Evolutionary conservation across 495 filamentous ascomycete species (phyloP), one percentile per base, ranked within the genome.

Genomic region (Wilcoxina mikolae): DNA sequence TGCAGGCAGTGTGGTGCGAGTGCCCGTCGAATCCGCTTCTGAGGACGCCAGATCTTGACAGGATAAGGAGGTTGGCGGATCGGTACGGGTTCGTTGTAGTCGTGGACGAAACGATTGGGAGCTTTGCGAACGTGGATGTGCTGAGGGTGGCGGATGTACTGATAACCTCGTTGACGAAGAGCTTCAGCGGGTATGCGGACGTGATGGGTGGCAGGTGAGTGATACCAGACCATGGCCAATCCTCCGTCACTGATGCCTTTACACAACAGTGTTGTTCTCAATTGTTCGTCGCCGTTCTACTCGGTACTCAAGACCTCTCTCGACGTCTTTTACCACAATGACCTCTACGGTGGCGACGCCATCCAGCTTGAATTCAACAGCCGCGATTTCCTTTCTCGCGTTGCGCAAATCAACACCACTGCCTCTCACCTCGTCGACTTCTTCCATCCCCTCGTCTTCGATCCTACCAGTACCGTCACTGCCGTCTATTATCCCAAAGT

Each of bases 201-300:
- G 91, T 98, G 47, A 95, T 96, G 91, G 91, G 89, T 57, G 91
- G 91, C n/a, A n/a, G n/a, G n/a, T n/a, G n/a, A n/a, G n/a, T n/a
- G n/a, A n/a, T n/a, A n/a, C n/a, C n/a, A 51, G 80, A 74, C 74
- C 76, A 55, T 45, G 67, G 35, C n/a, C n/a, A n/a, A n/a, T n/a
- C n/a, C n/a, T n/a, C n/a, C n/a, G n/a, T n/a, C n/a, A n/a, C n/a
- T n/a, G n/a, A n/a, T n/a, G n/a, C n/a, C 47, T 10, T n/a, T n/a
- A n/a, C n/a, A n/a, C n/a, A n/a, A n/a, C 45, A 82, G 86, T 65
- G 75, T 80, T 7, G 82, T 95, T 38, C 71, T 95, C 43, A 98
- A 96, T 65, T 87, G 93, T 3, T 76, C 81, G 47, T 72, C 79
- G 10, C 76, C 65, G 15, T 85, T 81, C 66, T 96, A 95, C 69